A percentile compares a stretch with the other conserved stretches of the same genome.
These are phyloP conservation scores for Candida xyloterini DNA, from an alignment of 805 yeast genomes.

Conservation along the genomic window DNA sequence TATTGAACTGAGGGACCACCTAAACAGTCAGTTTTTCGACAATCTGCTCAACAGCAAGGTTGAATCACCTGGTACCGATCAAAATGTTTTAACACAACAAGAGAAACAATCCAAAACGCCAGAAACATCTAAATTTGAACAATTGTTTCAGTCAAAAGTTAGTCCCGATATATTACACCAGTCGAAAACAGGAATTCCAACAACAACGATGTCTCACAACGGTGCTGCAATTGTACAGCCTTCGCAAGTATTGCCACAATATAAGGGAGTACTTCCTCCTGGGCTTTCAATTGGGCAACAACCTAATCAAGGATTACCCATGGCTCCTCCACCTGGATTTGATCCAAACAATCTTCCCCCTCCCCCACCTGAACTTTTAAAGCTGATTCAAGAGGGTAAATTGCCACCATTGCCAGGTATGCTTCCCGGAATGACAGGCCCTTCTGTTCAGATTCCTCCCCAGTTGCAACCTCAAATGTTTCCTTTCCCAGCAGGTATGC, in stretches of 20 bases:
- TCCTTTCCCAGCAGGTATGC: not conserved
- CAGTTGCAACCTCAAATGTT: slow-evolving; percentile 5
- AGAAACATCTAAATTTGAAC: slow-evolving; percentile 22
- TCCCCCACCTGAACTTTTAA: slow-evolving; percentile 30
- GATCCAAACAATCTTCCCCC: slow-evolving; percentile 22
- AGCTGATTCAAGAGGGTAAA: slow-evolving; percentile 27
- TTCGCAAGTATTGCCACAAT: slow-evolving; percentile 1
- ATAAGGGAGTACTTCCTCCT: slow-evolving; percentile 2
- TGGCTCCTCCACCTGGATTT: slow-evolving; percentile 15
- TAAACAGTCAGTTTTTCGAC: slow-evolving; percentile 25
- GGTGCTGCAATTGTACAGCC: not conserved
- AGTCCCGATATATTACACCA: not conserved
- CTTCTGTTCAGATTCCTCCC: not conserved
- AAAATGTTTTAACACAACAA: not conserved
- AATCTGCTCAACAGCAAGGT: slow-evolving; percentile 10
- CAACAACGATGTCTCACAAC: slow-evolving; percentile 1
- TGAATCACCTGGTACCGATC: not conserved
- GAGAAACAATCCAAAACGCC: slow-evolving; percentile 8
- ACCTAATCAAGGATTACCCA: slow-evolving; percentile 8
- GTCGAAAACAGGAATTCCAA: not conserved
- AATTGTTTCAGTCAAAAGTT: slow-evolving; percentile 15
- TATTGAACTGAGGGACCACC: slow-evolving; percentile 16
- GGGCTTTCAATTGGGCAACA: slow-evolving; percentile 3
- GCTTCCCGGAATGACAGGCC: slow-evolving; percentile 9
- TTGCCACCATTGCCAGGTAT: slow-evolving; percentile 30